phyloP scores from a whole-genome alignment of 805 yeast species.

The Cyberlindnera xylosilytica region DNA sequence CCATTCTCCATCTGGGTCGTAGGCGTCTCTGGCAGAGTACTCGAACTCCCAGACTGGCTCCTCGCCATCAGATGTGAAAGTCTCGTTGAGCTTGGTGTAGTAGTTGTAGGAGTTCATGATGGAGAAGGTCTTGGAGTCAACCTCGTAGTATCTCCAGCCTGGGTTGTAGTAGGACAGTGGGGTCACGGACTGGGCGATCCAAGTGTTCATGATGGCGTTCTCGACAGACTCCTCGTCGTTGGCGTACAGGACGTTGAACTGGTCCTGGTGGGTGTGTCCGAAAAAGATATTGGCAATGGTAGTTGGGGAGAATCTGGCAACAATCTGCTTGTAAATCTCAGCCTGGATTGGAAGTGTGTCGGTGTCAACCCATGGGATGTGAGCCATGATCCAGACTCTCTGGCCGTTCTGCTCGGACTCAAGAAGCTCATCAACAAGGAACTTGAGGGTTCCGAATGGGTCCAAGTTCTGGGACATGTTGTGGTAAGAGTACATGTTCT shows the following conservation, averaged over 20 bases:
- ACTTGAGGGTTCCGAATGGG: conserved; percentile 59
- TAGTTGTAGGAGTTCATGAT: conserved; percentile 58
- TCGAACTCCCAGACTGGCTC: conserved; percentile 64
- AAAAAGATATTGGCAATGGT: conserved; percentile 67
- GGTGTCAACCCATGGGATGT: conserved; percentile 61
- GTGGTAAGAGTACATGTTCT: conserved; percentile 56
- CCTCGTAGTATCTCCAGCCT: conserved; percentile 69
- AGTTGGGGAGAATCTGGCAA: conserved; percentile 65
- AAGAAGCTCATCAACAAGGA: conserved; percentile 57
- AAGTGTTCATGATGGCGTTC: conserved; percentile 52
- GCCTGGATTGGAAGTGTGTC: conserved; percentile 58
- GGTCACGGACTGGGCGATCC: conserved; percentile 66
- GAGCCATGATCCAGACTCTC: conserved; percentile 73
- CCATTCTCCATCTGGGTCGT: conserved; percentile 52
- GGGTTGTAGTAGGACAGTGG: conserved; percentile 62
- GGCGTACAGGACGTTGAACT: conserved; percentile 57
- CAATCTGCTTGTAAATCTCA: conserved; percentile 49
- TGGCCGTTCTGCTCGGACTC: conserved; percentile 55
- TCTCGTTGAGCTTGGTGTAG: conserved; percentile 57
- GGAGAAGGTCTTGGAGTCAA: conserved; percentile 57
- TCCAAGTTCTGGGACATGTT: conserved; percentile 49
- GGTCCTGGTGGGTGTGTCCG: conserved; percentile 72
- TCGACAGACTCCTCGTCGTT: conserved; percentile 42
- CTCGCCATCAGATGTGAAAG: conserved; percentile 47
- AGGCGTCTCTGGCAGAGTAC: conserved; percentile 61